phyloP scores from a whole-genome alignment of 2,329 filamentous ascomycete genomes.

The Pyrenochaeta sp. region DNA sequence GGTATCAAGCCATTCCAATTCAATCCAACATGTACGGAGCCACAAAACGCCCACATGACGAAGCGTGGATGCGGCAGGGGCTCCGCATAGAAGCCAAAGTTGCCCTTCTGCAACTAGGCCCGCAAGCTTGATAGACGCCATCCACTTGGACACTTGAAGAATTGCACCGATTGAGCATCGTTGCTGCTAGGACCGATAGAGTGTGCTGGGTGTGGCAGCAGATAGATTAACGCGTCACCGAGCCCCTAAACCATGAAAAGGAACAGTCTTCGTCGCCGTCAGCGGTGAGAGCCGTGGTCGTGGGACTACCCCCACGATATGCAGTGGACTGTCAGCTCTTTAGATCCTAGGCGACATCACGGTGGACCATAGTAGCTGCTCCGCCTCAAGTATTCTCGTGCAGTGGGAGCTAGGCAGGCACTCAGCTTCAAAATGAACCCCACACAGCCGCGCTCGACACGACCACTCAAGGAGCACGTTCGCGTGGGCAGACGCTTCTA shows the following conservation, averaged over 20 bases:
- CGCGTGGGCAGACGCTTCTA: slow-evolving; percentile 5
- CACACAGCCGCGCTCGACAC: slow-evolving; percentile 7
- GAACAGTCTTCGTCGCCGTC: background rate
- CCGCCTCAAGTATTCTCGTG: background rate
- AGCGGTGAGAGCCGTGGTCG: background rate
- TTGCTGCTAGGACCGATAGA: too few relatives aligned
- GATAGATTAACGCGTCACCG: background rate
- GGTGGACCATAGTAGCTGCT: background rate
- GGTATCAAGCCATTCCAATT: slow-evolving; percentile 6
- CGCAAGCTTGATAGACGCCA: background rate
- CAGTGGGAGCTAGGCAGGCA: slow-evolving; percentile 3
- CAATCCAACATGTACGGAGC: slow-evolving; percentile 1
- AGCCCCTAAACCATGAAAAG: background rate
- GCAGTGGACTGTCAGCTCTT: slow-evolving; percentile 3
- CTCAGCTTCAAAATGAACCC: slow-evolving; percentile 1
- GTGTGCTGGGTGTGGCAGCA: background rate
- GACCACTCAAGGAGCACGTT: slow-evolving; percentile 11
- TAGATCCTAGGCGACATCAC: background rate
- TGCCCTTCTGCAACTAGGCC: background rate
- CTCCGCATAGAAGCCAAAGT: slow-evolving; percentile 8
- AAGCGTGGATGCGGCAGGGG: slow-evolving; percentile 32
- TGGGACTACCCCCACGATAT: slow-evolving; percentile 8
- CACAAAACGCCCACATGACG: slow-evolving; percentile 27
- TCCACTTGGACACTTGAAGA: background rate
- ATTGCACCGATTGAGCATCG: too few relatives aligned